Conservation (phyloP, 2,329 filamentous ascomycete genomes). For the Exserohilum turcica region DNA sequence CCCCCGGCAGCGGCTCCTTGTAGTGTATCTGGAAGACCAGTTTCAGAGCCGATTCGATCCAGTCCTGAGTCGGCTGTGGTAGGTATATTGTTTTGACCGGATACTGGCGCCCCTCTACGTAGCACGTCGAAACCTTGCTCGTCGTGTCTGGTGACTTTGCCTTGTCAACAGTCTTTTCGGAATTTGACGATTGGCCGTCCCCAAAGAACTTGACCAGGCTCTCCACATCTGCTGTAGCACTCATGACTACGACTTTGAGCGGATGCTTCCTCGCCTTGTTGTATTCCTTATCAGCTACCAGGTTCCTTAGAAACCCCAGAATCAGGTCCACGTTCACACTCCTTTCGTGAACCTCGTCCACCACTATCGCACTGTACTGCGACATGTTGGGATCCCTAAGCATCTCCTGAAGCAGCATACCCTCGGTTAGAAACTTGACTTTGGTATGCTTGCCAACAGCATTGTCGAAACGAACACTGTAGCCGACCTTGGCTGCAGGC, state of each 20-base stretch:
- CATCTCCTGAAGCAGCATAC: slow-evolving; percentile 94
- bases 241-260: slow-evolving; percentile 94
- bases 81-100: slow-evolving; percentile 81
- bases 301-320: slow-evolving; percentile 82
- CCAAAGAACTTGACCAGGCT: slow-evolving; percentile 76
- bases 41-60: slow-evolving; percentile 80
- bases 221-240: slow-evolving; percentile 89
- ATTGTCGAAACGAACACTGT: slow-evolving; percentile 93
- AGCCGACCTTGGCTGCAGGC: slow-evolving; percentile 74
- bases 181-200: slow-evolving; percentile 14
- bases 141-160: background rate
- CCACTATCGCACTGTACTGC: slow-evolving; percentile 86
- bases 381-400: slow-evolving; percentile 79
- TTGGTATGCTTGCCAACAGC: slow-evolving; percentile 78
- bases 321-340: slow-evolving; percentile 93
- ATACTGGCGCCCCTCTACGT: slow-evolving; percentile 85
- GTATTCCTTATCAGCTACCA: slow-evolving; percentile 69
- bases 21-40: slow-evolving; percentile 85
- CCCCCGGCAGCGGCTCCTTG: slow-evolving; percentile 88
- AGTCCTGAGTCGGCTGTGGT: slow-evolving; percentile 73
- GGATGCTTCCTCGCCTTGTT: slow-evolving; percentile 65
- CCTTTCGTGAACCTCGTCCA: slow-evolving; percentile 96
- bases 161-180: slow-evolving; percentile 19
- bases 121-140: slow-evolving; percentile 55
- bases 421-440: slow-evolving; percentile 95